These are phyloP conservation scores for Obelidium mucronatum DNA, from an alignment of 192 early-diverging fungal genomes.

Conservation along the genomic window DNA sequence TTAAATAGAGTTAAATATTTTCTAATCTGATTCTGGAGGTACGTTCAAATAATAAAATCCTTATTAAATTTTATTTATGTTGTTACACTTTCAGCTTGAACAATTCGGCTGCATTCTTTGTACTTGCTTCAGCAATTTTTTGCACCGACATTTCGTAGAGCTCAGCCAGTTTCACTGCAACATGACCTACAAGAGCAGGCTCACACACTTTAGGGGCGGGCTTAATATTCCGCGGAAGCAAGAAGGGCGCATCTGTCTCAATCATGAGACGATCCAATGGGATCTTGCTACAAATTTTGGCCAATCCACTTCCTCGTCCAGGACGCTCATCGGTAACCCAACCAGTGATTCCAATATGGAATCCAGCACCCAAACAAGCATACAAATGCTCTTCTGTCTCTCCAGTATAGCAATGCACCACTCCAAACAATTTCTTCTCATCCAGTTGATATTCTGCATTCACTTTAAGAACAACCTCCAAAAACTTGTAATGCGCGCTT, in stretches of 20 bases:
- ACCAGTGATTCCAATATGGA: slow-evolving; percentile 96
- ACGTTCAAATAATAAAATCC: not conserved
- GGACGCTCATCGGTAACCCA: slow-evolving; percentile 66
- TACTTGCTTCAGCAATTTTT: slow-evolving; percentile 16
- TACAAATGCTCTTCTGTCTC: slow-evolving; percentile 67
- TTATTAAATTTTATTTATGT: not conserved
- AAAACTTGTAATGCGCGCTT: slow-evolving; percentile 83
- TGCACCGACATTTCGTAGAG: slow-evolving; percentile 9
- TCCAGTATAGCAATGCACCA: slow-evolving; percentile 93
- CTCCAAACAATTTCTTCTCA: slow-evolving; percentile 53
- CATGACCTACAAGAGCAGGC: slow-evolving; percentile 24
- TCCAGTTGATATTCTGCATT: slow-evolving; percentile 48
- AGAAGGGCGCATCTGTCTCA: slow-evolving; percentile 74
- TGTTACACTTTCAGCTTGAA: not conserved
- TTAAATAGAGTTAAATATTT: no score
- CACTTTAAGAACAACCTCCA: slow-evolving; percentile 68
- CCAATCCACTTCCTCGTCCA: slow-evolving; percentile 41
- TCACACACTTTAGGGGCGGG: slow-evolving; percentile 34
- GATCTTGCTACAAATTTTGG: slow-evolving; percentile 68
- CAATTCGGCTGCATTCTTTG: slow-evolving; percentile 1
- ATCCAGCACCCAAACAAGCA: slow-evolving; percentile 66
- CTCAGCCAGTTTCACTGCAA: slow-evolving; percentile 37
- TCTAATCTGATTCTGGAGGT: no score
- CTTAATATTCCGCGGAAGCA: slow-evolving; percentile 36
- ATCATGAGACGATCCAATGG: slow-evolving; percentile 86